Conservation (phyloP, 148 eudicot species). For the Pouteria glomerata region DNA sequence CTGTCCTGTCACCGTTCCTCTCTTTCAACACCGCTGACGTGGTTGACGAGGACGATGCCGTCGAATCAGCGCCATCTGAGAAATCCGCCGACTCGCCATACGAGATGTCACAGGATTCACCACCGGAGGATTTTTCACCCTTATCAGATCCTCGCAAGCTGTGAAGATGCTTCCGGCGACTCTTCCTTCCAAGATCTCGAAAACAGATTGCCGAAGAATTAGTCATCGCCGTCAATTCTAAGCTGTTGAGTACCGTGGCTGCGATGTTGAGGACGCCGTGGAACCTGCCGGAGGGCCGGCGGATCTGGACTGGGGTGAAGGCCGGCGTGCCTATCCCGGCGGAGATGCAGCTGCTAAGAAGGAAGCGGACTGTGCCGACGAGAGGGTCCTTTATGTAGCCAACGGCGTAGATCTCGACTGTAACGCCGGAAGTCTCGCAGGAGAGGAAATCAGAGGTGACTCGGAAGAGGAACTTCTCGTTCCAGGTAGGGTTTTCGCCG, state of each 20-base stretch:
- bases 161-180: slow-evolving; percentile 18
- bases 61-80: slow-evolving; percentile 63
- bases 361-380: slow-evolving; percentile 63
- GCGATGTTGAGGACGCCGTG: slow-evolving; percentile 80
- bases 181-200: slow-evolving; percentile 43
- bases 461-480: slow-evolving; percentile 81
- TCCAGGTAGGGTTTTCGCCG: slow-evolving; percentile 80
- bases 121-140: slow-evolving; percentile 28
- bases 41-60: slow-evolving; percentile 35
- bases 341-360: slow-evolving; percentile 43
- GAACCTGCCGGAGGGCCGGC: slow-evolving; percentile 71
- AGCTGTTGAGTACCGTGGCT: slow-evolving; percentile 33
- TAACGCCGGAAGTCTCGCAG: slow-evolving; percentile 64
- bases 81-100: slow-evolving; percentile 39
- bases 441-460: slow-evolving; percentile 48
- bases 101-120: slow-evolving; percentile 39
- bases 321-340: slow-evolving; percentile 32
- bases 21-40: slow-evolving; percentile 51
- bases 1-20: slow-evolving; percentile 31
- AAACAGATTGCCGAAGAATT: slow-evolving; percentile 51
- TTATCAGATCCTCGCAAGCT: slow-evolving; percentile 27
- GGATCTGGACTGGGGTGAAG: slow-evolving; percentile 64
- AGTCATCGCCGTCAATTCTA: slow-evolving; percentile 19
- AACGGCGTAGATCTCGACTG: slow-evolving; percentile 68
- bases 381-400: slow-evolving; percentile 59